phyloP scores from a whole-genome alignment of 2,329 filamentous ascomycete species.

The Xylaria sp. region DNA sequence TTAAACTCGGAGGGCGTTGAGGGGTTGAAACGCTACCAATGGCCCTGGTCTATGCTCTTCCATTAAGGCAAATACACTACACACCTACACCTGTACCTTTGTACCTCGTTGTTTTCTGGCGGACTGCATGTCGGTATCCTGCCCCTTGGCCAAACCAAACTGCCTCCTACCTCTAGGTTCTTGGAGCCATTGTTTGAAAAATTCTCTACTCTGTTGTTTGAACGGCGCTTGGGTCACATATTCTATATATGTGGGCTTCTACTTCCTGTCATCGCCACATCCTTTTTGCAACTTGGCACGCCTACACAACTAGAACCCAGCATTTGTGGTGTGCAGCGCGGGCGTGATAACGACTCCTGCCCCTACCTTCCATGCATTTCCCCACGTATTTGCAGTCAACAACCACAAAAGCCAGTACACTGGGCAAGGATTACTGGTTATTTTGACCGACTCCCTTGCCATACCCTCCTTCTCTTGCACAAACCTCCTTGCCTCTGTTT shows the following conservation, averaged over 20 bases:
- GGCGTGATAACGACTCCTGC: not conserved
- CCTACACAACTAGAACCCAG: conserved; percentile 3
- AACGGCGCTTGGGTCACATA: not conserved
- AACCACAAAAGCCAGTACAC: conserved; percentile 7
- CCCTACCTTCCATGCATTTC: conserved; percentile 22
- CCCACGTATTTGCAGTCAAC: conserved; percentile 8
- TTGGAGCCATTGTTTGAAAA: not conserved
- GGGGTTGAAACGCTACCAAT: conserved; percentile 7
- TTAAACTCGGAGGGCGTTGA: not conserved
- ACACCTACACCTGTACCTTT: not conserved
- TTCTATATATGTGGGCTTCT: not conserved
- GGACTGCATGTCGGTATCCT: conserved; percentile 3
- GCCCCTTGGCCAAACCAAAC: conserved; percentile 1
- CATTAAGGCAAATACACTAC: conserved; percentile 3
- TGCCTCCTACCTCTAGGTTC: not conserved
- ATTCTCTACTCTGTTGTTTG: not conserved
- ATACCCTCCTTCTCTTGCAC: conserved; percentile 12
- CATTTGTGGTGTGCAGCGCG: not conserved
- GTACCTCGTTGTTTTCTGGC: not conserved
- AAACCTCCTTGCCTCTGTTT: not conserved
- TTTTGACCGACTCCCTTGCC: conserved; percentile 5
- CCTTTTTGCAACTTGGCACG: not conserved
- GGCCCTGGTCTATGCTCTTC: conserved; percentile 3
- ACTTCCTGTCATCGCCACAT: not conserved
- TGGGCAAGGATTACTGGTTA: conserved; percentile 12